Conservation (phyloP, 768 basidiomycete genomes). For the Lactifluus volemus region DNA sequence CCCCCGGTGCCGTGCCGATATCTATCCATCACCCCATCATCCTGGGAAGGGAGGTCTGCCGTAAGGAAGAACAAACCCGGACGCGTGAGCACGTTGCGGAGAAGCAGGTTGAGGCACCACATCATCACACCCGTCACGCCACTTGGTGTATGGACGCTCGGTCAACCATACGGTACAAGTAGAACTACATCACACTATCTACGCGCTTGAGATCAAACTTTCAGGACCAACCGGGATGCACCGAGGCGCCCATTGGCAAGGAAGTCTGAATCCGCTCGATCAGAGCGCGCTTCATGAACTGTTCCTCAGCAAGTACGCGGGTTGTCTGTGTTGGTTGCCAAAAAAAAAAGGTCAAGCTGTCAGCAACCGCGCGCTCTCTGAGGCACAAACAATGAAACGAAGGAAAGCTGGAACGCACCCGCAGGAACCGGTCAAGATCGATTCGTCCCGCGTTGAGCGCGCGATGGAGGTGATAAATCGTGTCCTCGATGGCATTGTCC, state of each 20-base stretch:
- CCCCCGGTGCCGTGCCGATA: no score
- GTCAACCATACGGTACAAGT: neutral
- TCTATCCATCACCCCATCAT: no score
- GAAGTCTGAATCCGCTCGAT: conserved; percentile 79
- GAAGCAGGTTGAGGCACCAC: conserved; percentile 7
- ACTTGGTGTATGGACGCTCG: neutral
- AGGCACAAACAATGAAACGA: neutral
- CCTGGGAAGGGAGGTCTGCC: neutral
- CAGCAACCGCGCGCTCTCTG: conserved; percentile 1
- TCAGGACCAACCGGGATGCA: conserved; percentile 11
- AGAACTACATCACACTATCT: neutral
- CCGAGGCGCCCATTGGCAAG: conserved; percentile 38
- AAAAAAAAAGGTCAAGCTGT: neutral
- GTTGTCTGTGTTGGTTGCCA: conserved; percentile 44
- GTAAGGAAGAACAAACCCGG: neutral
- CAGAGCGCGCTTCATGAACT: conserved; percentile 93
- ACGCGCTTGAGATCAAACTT: conserved; percentile 4
- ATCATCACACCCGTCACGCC: neutral
- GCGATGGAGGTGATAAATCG: conserved; percentile 92
- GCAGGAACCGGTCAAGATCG: conserved; percentile 89
- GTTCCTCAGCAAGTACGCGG: conserved; percentile 85
- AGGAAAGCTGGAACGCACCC: conserved; percentile 42
- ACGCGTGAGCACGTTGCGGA: neutral
- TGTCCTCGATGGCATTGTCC: conserved; percentile 97
- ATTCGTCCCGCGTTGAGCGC: conserved; percentile 87